Evolutionary conservation across 2,329 filamentous ascomycete species (phyloP), one percentile per base, ranked within the genome.

Genomic region (Juglanconis juglandina): DNA sequence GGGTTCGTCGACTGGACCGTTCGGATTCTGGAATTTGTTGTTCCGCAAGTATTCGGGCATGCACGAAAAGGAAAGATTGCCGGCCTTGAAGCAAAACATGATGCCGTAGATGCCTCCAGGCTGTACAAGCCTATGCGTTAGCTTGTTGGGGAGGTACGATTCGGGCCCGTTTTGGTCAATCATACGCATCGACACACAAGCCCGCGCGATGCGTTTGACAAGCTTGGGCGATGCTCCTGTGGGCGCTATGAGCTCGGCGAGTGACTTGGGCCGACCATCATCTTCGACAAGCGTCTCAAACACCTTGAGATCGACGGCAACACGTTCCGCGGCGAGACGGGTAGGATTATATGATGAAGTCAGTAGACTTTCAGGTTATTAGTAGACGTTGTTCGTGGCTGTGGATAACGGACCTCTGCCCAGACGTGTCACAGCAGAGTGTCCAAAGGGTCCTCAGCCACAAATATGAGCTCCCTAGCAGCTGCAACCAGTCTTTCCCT

Each of bases 291-390:
- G 33, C n/a, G 37, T 53, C 8, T 53, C 51, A 32, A 53, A 44
- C 11, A 53, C 14, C 24, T 41, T 53, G 4, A 53, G 35, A 10
- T 53, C 51, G 8, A 44, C 37, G 24, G 51, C 37, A 32, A 53
- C 30, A 9, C 51, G 51, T 33, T 17, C 51, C 34, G 37, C 51
- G 11, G 41, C 51, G 4, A 39, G 37, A 14, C 51, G 51, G 2
- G 37, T 42, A 9, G 51, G 51, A 32, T 53, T 7, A 2, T 39
- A 81, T 59, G 17, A 17, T 17, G 17, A 17, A 17, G 17, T 17
- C 17, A 17, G 17, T 17, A 17, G 17, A 17, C 17, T 17, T 17
- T 17, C 17, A 17, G 17, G 17, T 17, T 17, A 17, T 17, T 17
- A 17, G 17, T 17, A 17, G 17, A 17, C 17, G 17, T 17, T 17